A percentile compares a stretch with the other conserved stretches of the same genome.
These are phyloP conservation scores for Pythium periplocum DNA, from an alignment of 352 stramenopile species.

Conservation along the genomic window DNA sequence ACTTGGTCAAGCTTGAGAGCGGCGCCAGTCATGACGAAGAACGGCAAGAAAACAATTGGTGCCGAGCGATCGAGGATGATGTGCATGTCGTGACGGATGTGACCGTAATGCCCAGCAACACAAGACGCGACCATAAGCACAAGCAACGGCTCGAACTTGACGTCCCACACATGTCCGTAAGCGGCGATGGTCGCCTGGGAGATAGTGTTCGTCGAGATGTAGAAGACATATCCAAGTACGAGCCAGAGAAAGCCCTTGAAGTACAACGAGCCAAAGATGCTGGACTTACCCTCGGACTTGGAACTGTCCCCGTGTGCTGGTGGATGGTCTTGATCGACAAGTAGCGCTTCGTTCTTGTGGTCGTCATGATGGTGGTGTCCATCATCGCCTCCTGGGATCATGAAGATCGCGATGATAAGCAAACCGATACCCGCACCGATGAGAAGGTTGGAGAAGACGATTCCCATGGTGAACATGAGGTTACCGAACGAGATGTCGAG, in stretches of 20 bases:
- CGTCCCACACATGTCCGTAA: constrained; percentile 53
- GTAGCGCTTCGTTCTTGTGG: constrained; percentile 17
- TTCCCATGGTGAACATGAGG: constrained; percentile 37
- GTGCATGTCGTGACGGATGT: constrained; percentile 73
- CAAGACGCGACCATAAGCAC: constrained; percentile 67
- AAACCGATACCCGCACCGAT: constrained; percentile 29
- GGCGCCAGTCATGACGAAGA: constrained; percentile 76
- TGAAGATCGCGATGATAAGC: constrained; percentile 45
- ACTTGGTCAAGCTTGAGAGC: constrained; percentile 64
- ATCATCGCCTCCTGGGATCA: constrained; percentile 31
- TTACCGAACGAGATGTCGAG: constrained; percentile 35
- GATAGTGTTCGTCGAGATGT: constrained; percentile 47
- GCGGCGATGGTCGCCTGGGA: constrained; percentile 30
- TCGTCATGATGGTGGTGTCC: constrained; percentile 7
- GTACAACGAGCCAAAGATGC: constrained; percentile 30
- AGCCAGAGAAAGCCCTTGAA: constrained; percentile 68
- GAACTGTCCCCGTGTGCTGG: not conserved
- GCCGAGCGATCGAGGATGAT: constrained; percentile 62
- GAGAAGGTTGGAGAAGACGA: constrained; percentile 45
- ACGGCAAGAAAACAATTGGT: constrained; percentile 67
- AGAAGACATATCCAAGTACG: constrained; percentile 51
- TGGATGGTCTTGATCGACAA: constrained; percentile 13
- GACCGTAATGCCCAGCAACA: constrained; percentile 48
- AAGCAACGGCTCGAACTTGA: constrained; percentile 68
- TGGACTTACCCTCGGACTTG: no score